phyloP scores from a whole-genome alignment of 129 eudicot species.

The Escallonia herrerae region DNA sequence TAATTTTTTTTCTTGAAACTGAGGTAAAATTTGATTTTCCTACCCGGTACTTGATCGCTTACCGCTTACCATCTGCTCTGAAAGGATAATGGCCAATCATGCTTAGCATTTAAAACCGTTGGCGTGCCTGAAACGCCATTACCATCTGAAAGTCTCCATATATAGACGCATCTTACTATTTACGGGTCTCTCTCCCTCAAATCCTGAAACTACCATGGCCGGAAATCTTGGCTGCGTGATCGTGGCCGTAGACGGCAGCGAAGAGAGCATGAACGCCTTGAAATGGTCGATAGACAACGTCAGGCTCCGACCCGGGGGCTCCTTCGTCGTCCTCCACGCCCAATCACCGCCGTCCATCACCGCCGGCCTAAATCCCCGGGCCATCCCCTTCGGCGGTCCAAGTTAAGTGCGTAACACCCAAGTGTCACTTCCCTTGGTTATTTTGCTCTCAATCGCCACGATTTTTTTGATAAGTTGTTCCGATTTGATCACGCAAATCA shows the following conservation, averaged over 20 bases:
- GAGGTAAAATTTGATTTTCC: too few relatives aligned
- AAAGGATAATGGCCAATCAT: too few relatives aligned
- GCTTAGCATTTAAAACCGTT: too few relatives aligned
- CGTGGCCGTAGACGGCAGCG: constrained; percentile 72
- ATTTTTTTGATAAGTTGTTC: neutral
- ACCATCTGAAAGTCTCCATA: too few relatives aligned
- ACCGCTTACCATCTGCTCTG: too few relatives aligned
- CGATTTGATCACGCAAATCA: constrained; percentile 2
- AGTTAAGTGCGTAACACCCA: constrained; percentile 31
- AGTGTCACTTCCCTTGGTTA: neutral
- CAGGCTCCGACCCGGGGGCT: constrained; percentile 47
- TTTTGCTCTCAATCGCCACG: neutral
- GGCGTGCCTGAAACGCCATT: too few relatives aligned
- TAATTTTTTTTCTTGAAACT: too few relatives aligned
- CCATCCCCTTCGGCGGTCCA: constrained; percentile 87
- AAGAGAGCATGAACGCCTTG: constrained; percentile 77
- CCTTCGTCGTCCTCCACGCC: constrained; percentile 44
- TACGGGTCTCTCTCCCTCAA: too few relatives aligned
- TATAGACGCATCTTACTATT: too few relatives aligned
- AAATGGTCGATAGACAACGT: constrained; percentile 64
- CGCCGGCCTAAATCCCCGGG: constrained; percentile 68
- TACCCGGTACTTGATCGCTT: too few relatives aligned
- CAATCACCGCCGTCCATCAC: constrained; percentile 68
- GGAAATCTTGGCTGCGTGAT: constrained; percentile 45
- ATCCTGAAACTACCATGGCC: constrained; percentile 15